Evolutionary conservation across 345 rosid genomes (phyloP), one percentile per base, ranked within the genome.

Genomic region (Arabidopsis suecica): DNA sequence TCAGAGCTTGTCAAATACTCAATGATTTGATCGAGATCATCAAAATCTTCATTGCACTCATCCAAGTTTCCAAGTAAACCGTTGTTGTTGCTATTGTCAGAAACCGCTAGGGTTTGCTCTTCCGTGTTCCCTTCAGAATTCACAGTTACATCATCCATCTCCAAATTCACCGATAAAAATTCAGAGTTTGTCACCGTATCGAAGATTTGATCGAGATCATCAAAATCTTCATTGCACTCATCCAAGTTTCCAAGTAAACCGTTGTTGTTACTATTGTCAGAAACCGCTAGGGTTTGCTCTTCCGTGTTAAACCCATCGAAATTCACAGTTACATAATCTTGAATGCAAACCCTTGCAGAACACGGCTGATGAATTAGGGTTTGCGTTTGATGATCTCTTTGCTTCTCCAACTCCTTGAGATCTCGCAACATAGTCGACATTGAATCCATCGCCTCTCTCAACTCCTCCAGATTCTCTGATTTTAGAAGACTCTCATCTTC

Each of bases 121-220:
- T 61, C 34, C 5, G 14, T 11, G 22, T 5, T 61, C 14, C 10
- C 44, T 30, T 50, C 54, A 6, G 40, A 42, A 22, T 32, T 50
- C 49, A 34, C 30, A 10, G 22, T 9, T 28, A 28, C 7, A 61
- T 25, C 42, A 40, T 38, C 38, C 18, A 16, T 16, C 18, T 16
- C 18, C 18, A 16, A 16, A 16, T 16, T 16, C 18, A 16, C 18
- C 18, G 18, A 16, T 16, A 12, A 1, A 28, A 7, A 3, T 44
- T 57, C 7, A 32, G 10, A 12, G 4, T 49, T 61, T 30, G 28
- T 61, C 54, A 9, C 54, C 12, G 30, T 30, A 41, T 32, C 69
- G 18, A 42, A 3, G 18, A 53, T 12, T 55, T 18, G 28, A 33
- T 74, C 78, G 45, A 56, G 20, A 65, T 12, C 48, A 65, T 12